Base-by-base conservation (phyloP, 805 yeast genomes). In the Helenozyma rhizophorensis region DNA sequence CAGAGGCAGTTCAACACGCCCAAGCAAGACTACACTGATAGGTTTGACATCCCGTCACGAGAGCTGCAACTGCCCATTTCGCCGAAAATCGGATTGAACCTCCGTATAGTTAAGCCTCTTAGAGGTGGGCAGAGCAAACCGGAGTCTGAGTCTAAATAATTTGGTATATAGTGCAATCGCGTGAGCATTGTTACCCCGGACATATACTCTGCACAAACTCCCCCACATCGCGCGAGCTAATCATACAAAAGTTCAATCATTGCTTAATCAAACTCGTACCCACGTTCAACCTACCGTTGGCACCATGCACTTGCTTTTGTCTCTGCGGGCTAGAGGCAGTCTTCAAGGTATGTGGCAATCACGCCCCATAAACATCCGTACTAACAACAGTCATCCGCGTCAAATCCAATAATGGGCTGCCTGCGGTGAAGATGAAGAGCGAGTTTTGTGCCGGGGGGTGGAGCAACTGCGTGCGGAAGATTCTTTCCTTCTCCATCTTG, bases 101-200 rank as follows among this genome's bases (percentile, higher is more conserved):
- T 78, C 39, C 58, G 76, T 32, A 80, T 81, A 6, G 76, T 80
- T 13, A 79, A 78, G 51, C 83, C 84, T 3, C 42, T 78, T 24
- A 62, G 79, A 33, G 83, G 83, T 1, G 79, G 80, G 14, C 15
- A 19, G 14, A 3, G 10, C 25, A 21, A 17, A 17, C 19, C 8
- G 8, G 19, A 17, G 19, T 17, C 19, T 17, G 19, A 17, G 8
- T n/a, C n/a, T n/a, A n/a, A n/a, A n/a, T n/a, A n/a, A n/a, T n/a
- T n/a, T n/a, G n/a, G n/a, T n/a, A n/a, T n/a, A n/a, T n/a, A n/a
- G n/a, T n/a, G n/a, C n/a, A n/a, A n/a, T n/a, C n/a, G n/a, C n/a
- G n/a, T n/a, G n/a, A n/a, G n/a, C n/a, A n/a, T n/a, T n/a, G n/a
- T n/a, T n/a, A n/a, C n/a, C n/a, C n/a, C n/a, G n/a, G n/a, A n/a